Conservation (phyloP, 306 rosid genomes). For the Cucurbita ficifolia region DNA sequence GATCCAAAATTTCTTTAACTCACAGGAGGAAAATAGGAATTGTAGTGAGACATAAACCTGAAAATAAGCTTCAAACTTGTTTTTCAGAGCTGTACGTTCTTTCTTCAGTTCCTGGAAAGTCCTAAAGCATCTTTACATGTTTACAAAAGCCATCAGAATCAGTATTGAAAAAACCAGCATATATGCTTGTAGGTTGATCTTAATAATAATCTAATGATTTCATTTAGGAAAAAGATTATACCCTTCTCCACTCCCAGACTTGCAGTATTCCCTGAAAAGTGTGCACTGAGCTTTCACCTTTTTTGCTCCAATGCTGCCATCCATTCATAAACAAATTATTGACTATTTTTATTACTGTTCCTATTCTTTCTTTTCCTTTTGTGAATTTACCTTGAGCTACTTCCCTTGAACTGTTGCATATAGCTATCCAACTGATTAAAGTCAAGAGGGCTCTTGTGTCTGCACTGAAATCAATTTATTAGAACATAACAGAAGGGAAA, state of each 20-base stretch:
- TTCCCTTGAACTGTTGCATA: conserved; percentile 89
- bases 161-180: background rate
- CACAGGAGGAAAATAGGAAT: background rate
- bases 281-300: conserved; percentile 80
- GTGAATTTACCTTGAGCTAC: conserved; percentile 60
- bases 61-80: conserved; percentile 82
- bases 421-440: conserved; percentile 47
- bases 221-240: conserved; percentile 13
- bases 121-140: conserved; percentile 46
- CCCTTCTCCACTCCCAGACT: conserved; percentile 66
- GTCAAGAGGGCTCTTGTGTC: conserved; percentile 47
- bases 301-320: conserved; percentile 81
- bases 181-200: background rate
- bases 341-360: background rate
- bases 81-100: conserved; percentile 56
- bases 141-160: background rate
- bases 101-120: conserved; percentile 64
- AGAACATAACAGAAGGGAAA: background rate
- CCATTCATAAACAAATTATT: conserved; percentile 10
- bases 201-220: background rate
- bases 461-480: conserved; percentile 13
- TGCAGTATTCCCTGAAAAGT: conserved; percentile 64
- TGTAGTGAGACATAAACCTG: conserved; percentile 28
- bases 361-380: background rate
- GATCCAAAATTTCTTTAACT: background rate